phyloP scores from a whole-genome alignment of 2,329 filamentous ascomycete genomes.

The Colletotrichum sp. region DNA sequence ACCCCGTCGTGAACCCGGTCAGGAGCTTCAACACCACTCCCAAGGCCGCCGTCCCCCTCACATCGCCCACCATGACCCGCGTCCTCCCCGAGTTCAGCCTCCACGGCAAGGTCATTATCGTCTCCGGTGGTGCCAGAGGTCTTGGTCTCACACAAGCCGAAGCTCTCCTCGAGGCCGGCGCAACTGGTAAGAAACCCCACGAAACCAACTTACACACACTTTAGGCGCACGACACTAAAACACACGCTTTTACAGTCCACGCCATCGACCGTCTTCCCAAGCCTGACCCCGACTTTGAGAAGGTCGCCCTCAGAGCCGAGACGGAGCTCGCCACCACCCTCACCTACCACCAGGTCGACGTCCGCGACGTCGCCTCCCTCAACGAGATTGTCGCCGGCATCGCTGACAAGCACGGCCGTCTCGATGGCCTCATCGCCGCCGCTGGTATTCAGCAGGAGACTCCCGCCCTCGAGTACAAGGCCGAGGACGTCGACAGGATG shows the following conservation, averaged over 20 bases:
- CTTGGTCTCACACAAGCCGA: conserved; percentile 81
- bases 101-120: conserved; percentile 74
- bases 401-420: conserved; percentile 69
- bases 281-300: conserved; percentile 62
- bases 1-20: background rate
- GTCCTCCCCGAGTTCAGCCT: conserved; percentile 77
- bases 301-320: conserved; percentile 66
- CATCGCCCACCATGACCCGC: conserved; percentile 22
- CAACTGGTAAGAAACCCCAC: conserved; percentile 52
- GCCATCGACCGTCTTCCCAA: conserved; percentile 66
- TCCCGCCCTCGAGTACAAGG: conserved; percentile 79
- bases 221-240: background rate
- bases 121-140: conserved; percentile 79
- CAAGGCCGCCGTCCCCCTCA: conserved; percentile 3
- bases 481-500: conserved; percentile 78
- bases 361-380: conserved; percentile 72
- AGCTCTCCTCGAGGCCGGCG: conserved; percentile 80
- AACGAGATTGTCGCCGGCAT: conserved; percentile 73
- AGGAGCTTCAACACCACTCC: conserved; percentile 10
- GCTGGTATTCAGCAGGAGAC: conserved; percentile 83
- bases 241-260: conserved; percentile 54
- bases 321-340: conserved; percentile 71
- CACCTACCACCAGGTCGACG: conserved; percentile 80
- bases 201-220: background rate
- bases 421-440: conserved; percentile 79